A percentile compares a stretch with the other conserved stretches of the same genome.
phyloP scores from a whole-genome alignment of 106 monocot genomes.

The Allium cepa region DNA sequence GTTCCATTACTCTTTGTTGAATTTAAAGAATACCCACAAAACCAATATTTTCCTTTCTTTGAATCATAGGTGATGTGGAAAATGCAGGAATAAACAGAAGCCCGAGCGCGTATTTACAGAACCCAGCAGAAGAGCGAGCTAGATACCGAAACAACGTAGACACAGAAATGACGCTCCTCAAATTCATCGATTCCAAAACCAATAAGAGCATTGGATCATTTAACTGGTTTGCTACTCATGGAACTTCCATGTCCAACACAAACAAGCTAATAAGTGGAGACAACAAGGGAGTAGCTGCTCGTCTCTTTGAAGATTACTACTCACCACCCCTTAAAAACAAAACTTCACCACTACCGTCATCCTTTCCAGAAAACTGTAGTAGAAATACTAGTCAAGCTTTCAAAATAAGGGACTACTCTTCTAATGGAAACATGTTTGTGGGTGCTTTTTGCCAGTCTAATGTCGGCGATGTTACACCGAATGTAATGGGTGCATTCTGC shows the following conservation, averaged over 20 bases:
- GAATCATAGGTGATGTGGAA: constrained; percentile 11
- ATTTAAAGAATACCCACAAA: too few relatives aligned
- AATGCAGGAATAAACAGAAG: constrained; percentile 28
- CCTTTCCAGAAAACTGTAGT: background rate
- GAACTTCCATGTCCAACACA: constrained; percentile 24
- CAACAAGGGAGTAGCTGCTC: constrained; percentile 30
- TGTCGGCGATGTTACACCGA: constrained; percentile 25
- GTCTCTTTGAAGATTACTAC: constrained; percentile 24
- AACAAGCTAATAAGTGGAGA: constrained; percentile 26
- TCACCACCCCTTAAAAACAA: background rate
- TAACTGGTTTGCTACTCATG: constrained; percentile 37
- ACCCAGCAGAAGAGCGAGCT: constrained; percentile 14
- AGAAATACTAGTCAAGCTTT: constrained; percentile 1
- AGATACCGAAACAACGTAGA: constrained; percentile 20
- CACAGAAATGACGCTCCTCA: constrained; percentile 24
- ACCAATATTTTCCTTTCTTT: too few relatives aligned
- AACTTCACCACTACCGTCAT: background rate
- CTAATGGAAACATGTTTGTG: constrained; percentile 12
- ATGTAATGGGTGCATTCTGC: constrained; percentile 26
- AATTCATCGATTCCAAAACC: constrained; percentile 15
- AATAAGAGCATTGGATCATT: constrained; percentile 7
- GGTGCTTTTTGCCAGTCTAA: constrained; percentile 31
- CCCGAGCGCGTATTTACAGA: constrained; percentile 24
- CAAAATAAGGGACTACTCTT: background rate
- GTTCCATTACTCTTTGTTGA: background rate